Base-by-base conservation (phyloP, 805 yeast species). In the Scheffersomyces coipomensis region DNA sequence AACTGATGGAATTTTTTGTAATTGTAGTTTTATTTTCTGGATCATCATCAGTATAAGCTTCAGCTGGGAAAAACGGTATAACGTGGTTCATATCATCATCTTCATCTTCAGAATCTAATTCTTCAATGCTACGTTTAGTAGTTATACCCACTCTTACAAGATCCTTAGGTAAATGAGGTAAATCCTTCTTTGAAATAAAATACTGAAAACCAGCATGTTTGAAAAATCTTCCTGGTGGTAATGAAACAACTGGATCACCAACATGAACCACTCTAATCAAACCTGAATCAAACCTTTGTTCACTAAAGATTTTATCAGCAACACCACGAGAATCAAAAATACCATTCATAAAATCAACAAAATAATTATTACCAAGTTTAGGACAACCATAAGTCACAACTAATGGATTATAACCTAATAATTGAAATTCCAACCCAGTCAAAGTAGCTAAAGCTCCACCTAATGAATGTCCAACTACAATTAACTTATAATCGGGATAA, bases 371-470 rank as follows among this genome's bases (percentile, higher is more conserved):
- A 4, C 88, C 88, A 25, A 85, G 64, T 47, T 77, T 77, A 0
- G 91, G 88, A 11, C 79, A 73, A 1, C 83, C 93, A 60, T 64
- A 80, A 1, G 85, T 69, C 15, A 83, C 58, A 1, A 83, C 76
- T 29, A 72, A 53, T 0, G 85, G 83, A 6, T 75, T 56, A 40
- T 62, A 63, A 0, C 87, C 88, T 52, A 75, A 46, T 15, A 78
- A 50, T 39, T 72, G 60, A 34, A 82, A 66, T 49, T 85, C 93
- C 17, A 79, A 66, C 0, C 85, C 91, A 7, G 78, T 72, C 24
- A 86, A 59, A 3, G 71, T 60, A 1, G 89, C 83, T 37, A 83
- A 56, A 0, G 90, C 89, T 5, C 83, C 95, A 3, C 89, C 90
- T 30, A 86, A 59, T 0, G 93, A 86, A 58, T 87, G 95, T 0